phyloP scores from a whole-genome alignment of 352 stramenopile genomes.

The Pythium insidiosum region DNA sequence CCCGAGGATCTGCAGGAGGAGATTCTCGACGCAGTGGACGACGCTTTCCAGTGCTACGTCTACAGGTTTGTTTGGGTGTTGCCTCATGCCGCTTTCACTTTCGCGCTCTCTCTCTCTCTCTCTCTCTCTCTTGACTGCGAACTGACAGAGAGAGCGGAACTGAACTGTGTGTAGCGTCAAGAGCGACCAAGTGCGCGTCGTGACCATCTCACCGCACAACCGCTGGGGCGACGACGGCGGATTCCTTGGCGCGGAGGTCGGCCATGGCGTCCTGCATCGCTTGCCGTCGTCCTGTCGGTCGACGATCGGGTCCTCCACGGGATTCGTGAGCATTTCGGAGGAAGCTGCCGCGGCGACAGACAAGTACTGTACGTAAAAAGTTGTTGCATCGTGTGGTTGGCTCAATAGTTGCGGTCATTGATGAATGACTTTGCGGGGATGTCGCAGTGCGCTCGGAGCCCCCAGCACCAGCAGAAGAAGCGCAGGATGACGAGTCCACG shows the following conservation, averaged over 20 bases:
- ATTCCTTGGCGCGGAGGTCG: conserved; percentile 92
- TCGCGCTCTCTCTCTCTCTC: too few species aligned
- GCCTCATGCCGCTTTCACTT: too few species aligned
- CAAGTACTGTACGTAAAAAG: conserved; percentile 55
- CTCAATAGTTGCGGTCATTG: too few species aligned
- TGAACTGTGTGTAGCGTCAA: conserved; percentile 37
- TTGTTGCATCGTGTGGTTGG: too few species aligned
- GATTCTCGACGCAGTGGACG: conserved; percentile 85
- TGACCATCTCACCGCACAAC: conserved; percentile 77
- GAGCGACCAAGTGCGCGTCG: conserved; percentile 89
- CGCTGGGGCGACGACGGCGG: conserved; percentile 89
- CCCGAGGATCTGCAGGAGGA: conserved; percentile 86
- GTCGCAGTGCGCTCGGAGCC: too few species aligned
- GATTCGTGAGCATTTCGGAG: conserved; percentile 69
- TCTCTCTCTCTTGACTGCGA: too few species aligned
- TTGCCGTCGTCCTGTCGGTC: conserved; percentile 68
- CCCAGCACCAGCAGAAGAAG: too few species aligned
- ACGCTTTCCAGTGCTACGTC: conserved; percentile 95
- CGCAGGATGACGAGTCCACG: background rate
- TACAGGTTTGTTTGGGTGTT: conserved; percentile 91
- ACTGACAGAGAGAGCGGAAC: background rate
- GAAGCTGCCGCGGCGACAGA: conserved; percentile 71
- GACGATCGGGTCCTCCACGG: conserved; percentile 59
- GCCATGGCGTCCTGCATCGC: conserved; percentile 94
- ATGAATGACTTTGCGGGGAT: too few species aligned